Conservation (phyloP, 1,139 yeast species). For the Kurtzmaniella quercitrusa region DNA sequence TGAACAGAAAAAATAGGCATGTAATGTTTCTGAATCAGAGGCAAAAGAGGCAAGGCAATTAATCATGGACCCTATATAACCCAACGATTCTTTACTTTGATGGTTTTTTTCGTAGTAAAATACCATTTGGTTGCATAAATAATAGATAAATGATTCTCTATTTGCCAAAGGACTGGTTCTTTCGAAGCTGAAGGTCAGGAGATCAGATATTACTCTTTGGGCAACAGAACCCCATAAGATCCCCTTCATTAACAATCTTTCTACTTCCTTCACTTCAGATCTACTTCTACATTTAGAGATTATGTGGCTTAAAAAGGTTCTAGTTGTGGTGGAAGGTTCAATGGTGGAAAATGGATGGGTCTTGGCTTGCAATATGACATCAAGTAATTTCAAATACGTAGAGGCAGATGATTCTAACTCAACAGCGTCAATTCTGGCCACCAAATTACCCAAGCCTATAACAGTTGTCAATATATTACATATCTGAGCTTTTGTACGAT, state of each 20-base stretch:
- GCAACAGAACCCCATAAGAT: constrained; percentile 19
- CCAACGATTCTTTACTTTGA: constrained; percentile 11
- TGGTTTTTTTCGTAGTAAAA: background rate
- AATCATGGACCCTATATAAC: constrained; percentile 16
- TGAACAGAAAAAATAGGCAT: constrained; percentile 20
- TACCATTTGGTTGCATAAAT: background rate
- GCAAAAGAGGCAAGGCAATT: constrained; percentile 23
- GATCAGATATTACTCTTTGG: constrained; percentile 6
- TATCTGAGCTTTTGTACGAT: constrained; percentile 10
- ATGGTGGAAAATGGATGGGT: background rate
- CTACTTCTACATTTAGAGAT: constrained; percentile 1
- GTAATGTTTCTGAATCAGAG: constrained; percentile 15
- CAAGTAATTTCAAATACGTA: constrained; percentile 9
- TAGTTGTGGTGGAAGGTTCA: background rate
- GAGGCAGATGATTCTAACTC: background rate
- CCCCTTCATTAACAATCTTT: constrained; percentile 36
- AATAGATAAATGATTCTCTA: background rate
- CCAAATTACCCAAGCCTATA: constrained; percentile 28
- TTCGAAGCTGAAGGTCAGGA: background rate
- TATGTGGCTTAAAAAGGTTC: background rate
- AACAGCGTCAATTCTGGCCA: constrained; percentile 14
- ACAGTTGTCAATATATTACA: constrained; percentile 17
- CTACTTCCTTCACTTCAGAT: constrained; percentile 28
- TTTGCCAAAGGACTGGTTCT: background rate
- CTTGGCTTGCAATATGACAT: background rate